Evolutionary conservation across 2,329 filamentous ascomycete species (phyloP), one percentile per base, ranked within the genome.

Genomic region (Purpureocillium lavendulum): DNA sequence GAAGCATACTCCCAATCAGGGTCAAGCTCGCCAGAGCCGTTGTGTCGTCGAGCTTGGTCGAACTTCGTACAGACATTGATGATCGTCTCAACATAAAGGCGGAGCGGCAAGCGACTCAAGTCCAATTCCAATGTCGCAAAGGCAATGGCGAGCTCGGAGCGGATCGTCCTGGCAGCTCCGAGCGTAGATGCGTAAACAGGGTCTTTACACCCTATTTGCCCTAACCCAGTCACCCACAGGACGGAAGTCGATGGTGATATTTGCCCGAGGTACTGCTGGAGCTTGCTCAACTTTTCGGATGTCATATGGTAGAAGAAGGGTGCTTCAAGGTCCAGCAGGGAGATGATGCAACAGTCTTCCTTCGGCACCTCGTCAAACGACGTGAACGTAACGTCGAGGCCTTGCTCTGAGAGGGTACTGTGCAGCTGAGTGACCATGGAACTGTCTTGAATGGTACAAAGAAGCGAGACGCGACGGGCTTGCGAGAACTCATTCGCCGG

Each of bases 41-140:
- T 34, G 16, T 17, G 11, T 3, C 32, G 32, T 3, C 32, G 32
- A 6, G 4, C 10, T 1, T 33, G 21, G 1, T 11, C 18, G 4
- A 29, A 7, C 3, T 30, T 29, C 9, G 35, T 33, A 4, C 21
- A 34, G 3, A 34, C 10, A 11, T 34, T 18, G 4, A 12, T 18
- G 5, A 34, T 18, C 4, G 13, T 21, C 3, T 12, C 13, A 21
- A 18, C 17, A 18, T 21, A 4, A 13, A 34, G 21, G 8, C 32
- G 12, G 2, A 18, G 4, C 2, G 16, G 17, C 11, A 34, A 34
- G 10, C 4, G 6, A 7, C 32, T 34, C 3, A 34, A 10, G 6
- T 41, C 45, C 4, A 60, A 38, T 36, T 62, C 58, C 3, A 55
- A 43, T 0, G 57, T 58, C 2, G 48, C 44, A n/a, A 61, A 45